Percentiles rank a stretch among this genome's conserved stretches.
These are phyloP conservation scores for Alloteropsis angusta DNA, from an alignment of 202 grass and related monocot species.

Conservation along the genomic window DNA sequence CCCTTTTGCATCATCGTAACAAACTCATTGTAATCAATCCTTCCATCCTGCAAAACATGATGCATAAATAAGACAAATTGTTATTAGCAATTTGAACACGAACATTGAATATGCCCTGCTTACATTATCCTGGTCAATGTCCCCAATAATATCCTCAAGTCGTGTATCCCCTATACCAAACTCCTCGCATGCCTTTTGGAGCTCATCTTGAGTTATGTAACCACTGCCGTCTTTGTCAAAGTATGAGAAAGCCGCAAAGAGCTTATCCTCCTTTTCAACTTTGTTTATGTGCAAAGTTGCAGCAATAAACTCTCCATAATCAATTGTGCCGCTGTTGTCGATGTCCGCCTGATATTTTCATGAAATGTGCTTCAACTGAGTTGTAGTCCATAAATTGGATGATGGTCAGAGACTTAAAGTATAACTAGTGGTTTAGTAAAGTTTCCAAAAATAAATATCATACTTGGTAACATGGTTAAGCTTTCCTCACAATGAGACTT, in stretches of 20 bases:
- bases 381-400: neutral
- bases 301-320: constrained; percentile 93
- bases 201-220: constrained; percentile 96
- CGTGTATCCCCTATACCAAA: constrained; percentile 76
- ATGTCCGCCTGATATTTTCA: constrained; percentile 77
- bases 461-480: constrained; percentile 7
- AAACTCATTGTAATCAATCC: constrained; percentile 96
- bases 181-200: constrained; percentile 96
- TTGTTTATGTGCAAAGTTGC: constrained; percentile 98
- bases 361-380: constrained; percentile 21
- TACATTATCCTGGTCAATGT: constrained; percentile 97
- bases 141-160: constrained; percentile 84
- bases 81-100: neutral
- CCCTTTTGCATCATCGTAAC: constrained; percentile 98
- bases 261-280: constrained; percentile 93
- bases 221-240: constrained; percentile 96
- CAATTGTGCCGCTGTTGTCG: constrained; percentile 98
- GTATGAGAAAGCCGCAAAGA: constrained; percentile 85
- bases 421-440: neutral
- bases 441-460: neutral
- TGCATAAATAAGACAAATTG: constrained; percentile 9
- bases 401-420: neutral
- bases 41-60: constrained; percentile 55
- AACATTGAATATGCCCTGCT: constrained; percentile 1
- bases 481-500: neutral